Percentiles rank a stretch among this genome's conserved stretches.
Evolutionary conservation across 2,329 filamentous ascomycete genomes (phyloP).

Genomic region (Plenodomus biglobosus): DNA sequence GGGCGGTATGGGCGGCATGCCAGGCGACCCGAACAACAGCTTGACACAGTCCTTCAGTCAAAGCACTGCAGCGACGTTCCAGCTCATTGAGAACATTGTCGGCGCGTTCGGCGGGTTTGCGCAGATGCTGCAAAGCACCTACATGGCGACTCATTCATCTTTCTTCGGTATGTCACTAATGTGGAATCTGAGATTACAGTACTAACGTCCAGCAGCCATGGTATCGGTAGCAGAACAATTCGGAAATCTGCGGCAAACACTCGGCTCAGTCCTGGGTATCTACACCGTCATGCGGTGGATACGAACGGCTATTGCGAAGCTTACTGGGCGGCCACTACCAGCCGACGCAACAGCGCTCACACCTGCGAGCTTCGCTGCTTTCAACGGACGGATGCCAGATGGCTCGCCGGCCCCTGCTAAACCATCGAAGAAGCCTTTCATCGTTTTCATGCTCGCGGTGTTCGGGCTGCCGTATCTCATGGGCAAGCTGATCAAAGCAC

Average conservation of each 20-base stretch:
- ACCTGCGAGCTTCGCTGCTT: slow-evolving; percentile 85
- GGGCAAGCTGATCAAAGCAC: slow-evolving; percentile 87
- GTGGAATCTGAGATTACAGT: background rate
- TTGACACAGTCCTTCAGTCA: slow-evolving; percentile 94
- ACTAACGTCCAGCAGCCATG: slow-evolving; percentile 65
- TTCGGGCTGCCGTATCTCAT: slow-evolving; percentile 96
- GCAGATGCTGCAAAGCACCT: slow-evolving; percentile 99
- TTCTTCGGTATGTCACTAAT: slow-evolving; percentile 77
- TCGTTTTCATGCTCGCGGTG: slow-evolving; percentile 92
- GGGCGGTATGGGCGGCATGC: slow-evolving; percentile 52
- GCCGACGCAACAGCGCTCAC: slow-evolving; percentile 85
- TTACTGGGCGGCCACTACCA: slow-evolving; percentile 87
- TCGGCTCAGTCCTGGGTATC: slow-evolving; percentile 91
- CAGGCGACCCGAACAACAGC: slow-evolving; percentile 77
- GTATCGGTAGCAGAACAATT: slow-evolving; percentile 98
- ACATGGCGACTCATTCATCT: slow-evolving; percentile 98
- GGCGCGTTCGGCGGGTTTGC: slow-evolving; percentile 96
- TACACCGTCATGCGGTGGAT: slow-evolving; percentile 96
- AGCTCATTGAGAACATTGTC: slow-evolving; percentile 96
- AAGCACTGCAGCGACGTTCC: slow-evolving; percentile 94
- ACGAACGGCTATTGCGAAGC: slow-evolving; percentile 83
- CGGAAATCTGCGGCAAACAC: slow-evolving; percentile 85
- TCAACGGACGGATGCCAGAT: slow-evolving; percentile 72
- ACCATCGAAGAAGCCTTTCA: slow-evolving; percentile 90
- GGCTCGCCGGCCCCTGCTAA: slow-evolving; percentile 66